Percentiles rank a stretch among this genome's conserved stretches.
These are phyloP conservation scores for Papiliotrema fonsecae DNA, from an alignment of 1,284 basidiomycete species.

Conservation along the genomic window DNA sequence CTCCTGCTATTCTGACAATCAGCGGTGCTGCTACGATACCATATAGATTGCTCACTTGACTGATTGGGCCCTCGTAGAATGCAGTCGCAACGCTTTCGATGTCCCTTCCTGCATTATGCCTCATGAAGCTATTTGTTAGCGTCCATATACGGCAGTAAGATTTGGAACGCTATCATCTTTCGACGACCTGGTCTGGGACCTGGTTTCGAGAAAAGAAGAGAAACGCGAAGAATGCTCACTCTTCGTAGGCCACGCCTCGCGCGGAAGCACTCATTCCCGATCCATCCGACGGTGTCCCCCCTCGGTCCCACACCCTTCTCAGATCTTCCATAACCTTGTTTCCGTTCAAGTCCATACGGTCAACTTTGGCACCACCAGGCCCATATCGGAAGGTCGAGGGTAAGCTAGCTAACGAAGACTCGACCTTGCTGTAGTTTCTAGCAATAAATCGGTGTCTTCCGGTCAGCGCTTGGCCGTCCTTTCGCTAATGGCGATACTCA, in stretches of 20 bases:
- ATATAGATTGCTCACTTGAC: conserved; percentile 48
- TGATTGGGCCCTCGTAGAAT: conserved; percentile 60
- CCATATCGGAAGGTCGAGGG: conserved; percentile 23
- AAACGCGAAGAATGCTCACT: too few relatives aligned
- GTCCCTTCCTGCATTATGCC: conserved; percentile 60
- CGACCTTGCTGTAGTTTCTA: conserved; percentile 33
- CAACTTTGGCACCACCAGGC: background rate
- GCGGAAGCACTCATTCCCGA: conserved; percentile 55
- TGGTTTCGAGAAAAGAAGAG: too few relatives aligned
- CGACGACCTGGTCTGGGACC: conserved; percentile 25
- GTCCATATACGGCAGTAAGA: too few relatives aligned
- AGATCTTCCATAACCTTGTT: conserved; percentile 71
- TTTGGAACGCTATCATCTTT: too few relatives aligned
- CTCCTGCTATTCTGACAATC: conserved; percentile 38
- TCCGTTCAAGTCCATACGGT: conserved; percentile 55
- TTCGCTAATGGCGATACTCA: conserved; percentile 10
- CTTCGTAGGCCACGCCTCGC: conserved; percentile 50
- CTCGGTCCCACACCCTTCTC: conserved; percentile 68
- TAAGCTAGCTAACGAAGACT: conserved; percentile 24
- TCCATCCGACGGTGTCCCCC: conserved; percentile 65
- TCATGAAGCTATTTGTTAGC: conserved; percentile 62
- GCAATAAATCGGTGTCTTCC: conserved; percentile 35
- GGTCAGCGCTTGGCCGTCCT: background rate
- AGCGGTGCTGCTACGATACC: background rate
- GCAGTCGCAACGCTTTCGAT: conserved; percentile 61